These are phyloP conservation scores for Monsonia emarginata DNA, from an alignment of 441 rosid species.

Conservation along the genomic window DNA sequence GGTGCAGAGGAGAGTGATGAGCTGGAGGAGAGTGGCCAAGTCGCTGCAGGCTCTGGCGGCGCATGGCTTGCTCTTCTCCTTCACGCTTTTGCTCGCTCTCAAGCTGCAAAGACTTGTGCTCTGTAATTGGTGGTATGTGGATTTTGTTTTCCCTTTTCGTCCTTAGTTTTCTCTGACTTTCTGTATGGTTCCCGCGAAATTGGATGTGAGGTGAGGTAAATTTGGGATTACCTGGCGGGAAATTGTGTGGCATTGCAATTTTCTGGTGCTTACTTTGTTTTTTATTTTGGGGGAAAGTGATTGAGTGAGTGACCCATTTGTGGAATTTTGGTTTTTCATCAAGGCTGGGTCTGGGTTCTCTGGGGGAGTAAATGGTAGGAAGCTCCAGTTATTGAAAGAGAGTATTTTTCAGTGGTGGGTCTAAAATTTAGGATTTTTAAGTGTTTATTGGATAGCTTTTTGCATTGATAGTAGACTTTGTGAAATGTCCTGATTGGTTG, in stretches of 20 bases:
- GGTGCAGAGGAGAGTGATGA: slow-evolving; percentile 52
- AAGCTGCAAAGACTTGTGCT: slow-evolving; percentile 52
- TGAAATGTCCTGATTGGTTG: not conserved
- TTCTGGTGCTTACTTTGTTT: not conserved
- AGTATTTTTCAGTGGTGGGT: too few species aligned
- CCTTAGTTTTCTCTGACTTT: not conserved
- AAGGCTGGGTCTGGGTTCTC: too few species aligned
- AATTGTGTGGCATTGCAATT: not conserved
- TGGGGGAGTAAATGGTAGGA: not conserved
- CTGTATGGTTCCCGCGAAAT: not conserved
- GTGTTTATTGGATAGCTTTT: not conserved
- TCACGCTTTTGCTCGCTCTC: slow-evolving; percentile 62
- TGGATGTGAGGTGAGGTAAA: not conserved
- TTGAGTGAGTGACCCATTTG: not conserved
- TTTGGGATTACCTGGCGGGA: not conserved
- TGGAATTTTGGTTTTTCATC: not conserved
- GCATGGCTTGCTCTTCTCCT: slow-evolving; percentile 59
- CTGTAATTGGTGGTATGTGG: slow-evolving; percentile 63
- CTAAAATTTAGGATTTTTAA: not conserved
- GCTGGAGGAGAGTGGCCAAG: slow-evolving; percentile 68
- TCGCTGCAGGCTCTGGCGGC: slow-evolving; percentile 56
- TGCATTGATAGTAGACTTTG: not conserved
- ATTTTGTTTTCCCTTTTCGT: slow-evolving; percentile 1
- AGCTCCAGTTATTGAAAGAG: not conserved
- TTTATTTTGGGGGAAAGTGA: not conserved